Evolutionary conservation across 2,329 filamentous ascomycete species (phyloP).

Genomic region (Emergomyces orientalis): DNA sequence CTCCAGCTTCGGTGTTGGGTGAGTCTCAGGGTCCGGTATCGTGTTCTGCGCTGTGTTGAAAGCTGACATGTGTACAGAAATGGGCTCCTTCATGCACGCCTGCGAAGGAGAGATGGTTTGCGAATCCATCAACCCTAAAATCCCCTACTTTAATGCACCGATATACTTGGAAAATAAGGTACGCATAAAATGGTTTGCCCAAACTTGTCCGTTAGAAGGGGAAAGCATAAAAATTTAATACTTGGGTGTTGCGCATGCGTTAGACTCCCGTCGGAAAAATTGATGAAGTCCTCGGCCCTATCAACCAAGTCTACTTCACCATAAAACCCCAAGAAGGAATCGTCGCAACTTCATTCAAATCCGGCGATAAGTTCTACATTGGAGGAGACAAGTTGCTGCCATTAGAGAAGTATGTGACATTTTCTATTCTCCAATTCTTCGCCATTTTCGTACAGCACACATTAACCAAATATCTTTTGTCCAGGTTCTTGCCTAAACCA

Average conservation of each 20-base stretch:
- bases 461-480: neutral
- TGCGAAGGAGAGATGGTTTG: constrained; percentile 98
- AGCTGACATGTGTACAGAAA: constrained; percentile 50
- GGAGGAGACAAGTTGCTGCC: constrained; percentile 88
- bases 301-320: constrained; percentile 98
- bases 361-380: constrained; percentile 96
- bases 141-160: constrained; percentile 97
- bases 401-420: constrained; percentile 58
- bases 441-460: constrained; percentile 17
- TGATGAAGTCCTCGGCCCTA: constrained; percentile 92
- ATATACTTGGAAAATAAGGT: constrained; percentile 99
- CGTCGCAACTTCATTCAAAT: constrained; percentile 86
- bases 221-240: neutral
- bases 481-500: constrained; percentile 81
- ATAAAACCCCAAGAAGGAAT: constrained; percentile 97
- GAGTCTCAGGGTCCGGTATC: constrained; percentile 18
- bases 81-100: constrained; percentile 88
- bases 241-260: constrained; percentile 1
- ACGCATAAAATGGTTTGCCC: constrained; percentile 17
- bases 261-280: constrained; percentile 87
- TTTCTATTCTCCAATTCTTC: neutral
- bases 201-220: neutral
- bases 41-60: constrained; percentile 7
- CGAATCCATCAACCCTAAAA: constrained; percentile 87
- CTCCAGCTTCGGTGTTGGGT: constrained; percentile 53